These are phyloP conservation scores for Emydomyces testavorans DNA, from an alignment of 2,329 filamentous ascomycete genomes.

Conservation along the genomic window DNA sequence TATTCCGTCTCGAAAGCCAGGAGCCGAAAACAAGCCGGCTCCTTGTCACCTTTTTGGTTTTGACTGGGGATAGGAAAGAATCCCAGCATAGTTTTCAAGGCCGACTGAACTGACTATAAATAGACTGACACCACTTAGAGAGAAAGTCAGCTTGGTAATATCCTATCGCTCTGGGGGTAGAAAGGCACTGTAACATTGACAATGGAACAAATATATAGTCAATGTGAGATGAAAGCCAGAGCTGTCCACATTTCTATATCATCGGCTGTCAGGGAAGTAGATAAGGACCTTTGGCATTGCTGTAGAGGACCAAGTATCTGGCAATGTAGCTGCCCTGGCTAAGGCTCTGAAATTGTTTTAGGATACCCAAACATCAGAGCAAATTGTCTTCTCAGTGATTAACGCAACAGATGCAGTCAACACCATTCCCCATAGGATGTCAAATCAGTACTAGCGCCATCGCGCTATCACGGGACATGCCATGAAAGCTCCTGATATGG, in stretches of 20 bases:
- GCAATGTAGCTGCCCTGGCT: too few relatives aligned
- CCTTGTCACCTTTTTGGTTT: too few relatives aligned
- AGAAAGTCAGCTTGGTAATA: too few relatives aligned
- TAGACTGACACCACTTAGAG: too few relatives aligned
- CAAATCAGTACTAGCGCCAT: constrained; percentile 5
- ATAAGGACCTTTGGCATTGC: not conserved
- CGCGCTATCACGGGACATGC: constrained; percentile 8
- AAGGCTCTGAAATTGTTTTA: too few relatives aligned
- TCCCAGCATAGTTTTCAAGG: too few relatives aligned
- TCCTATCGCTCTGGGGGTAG: too few relatives aligned
- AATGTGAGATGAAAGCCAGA: not conserved
- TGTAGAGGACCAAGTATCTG: not conserved
- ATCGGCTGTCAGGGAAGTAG: not conserved
- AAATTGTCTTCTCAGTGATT: not conserved
- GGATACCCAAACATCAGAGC: not conserved
- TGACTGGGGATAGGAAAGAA: too few relatives aligned
- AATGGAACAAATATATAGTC: not conserved
- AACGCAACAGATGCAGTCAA: not conserved
- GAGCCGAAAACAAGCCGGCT: too few relatives aligned
- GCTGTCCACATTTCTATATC: not conserved
- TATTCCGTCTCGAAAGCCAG: too few relatives aligned
- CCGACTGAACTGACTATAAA: too few relatives aligned
- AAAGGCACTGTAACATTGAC: too few relatives aligned
- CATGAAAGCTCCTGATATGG: not conserved
- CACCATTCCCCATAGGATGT: not conserved